Evolutionary conservation across 148 eudicot species (phyloP).

Genomic region (Rhododendron williamsianum): DNA sequence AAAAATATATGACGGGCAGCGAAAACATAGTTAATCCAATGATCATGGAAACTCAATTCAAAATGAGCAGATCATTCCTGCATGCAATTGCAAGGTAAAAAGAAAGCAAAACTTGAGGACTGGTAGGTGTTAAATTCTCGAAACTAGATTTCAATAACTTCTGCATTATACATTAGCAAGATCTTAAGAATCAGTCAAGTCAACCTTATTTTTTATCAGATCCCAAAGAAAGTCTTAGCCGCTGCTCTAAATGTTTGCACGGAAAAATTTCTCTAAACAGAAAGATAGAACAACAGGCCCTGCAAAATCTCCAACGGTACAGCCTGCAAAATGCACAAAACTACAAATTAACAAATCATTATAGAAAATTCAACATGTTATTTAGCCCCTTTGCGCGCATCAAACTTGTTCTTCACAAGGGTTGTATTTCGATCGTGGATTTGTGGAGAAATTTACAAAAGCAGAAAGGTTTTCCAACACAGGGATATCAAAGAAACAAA

Average conservation of each 20-base stretch:
- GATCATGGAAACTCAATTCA: background rate
- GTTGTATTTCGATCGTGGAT: background rate
- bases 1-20: background rate
- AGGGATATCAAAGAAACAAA: background rate
- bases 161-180: background rate
- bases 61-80: background rate
- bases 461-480: background rate
- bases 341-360: background rate
- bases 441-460: background rate
- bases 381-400: background rate
- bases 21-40: background rate
- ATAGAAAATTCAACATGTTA: background rate
- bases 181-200: background rate
- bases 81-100: background rate
- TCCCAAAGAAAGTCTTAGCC: background rate
- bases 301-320: constrained; percentile 73
- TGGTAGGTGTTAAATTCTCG: background rate
- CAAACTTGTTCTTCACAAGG: background rate
- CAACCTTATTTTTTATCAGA: background rate
- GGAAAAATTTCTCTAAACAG: constrained; percentile 52
- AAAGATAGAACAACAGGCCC: constrained; percentile 62
- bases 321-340: constrained; percentile 42
- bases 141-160: background rate
- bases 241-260: constrained; percentile 12
- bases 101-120: background rate